phyloP scores from a whole-genome alignment of 495 filamentous ascomycete genomes.

The Hypoxylon crocopeplum region DNA sequence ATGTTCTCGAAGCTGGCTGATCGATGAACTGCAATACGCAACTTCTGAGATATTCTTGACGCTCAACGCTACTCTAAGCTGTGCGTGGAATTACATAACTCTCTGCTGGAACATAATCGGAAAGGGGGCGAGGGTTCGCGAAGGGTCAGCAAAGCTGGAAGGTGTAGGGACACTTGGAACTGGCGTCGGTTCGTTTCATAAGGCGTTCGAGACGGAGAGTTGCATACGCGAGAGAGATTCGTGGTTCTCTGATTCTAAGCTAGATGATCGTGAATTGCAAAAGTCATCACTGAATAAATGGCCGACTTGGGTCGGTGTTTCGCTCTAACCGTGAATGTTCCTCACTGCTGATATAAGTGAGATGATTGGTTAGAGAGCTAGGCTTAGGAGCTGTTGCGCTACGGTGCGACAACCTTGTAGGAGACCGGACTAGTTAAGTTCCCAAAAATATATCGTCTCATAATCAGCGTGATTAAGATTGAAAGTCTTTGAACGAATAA shows the following conservation, averaged over 20 bases:
- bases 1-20: constrained; percentile 1
- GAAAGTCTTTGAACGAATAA: too few relatives aligned
- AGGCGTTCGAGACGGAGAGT: constrained; percentile 31
- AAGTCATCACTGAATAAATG: constrained; percentile 9
- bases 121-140: constrained; percentile 22
- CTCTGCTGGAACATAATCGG: constrained; percentile 38
- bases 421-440: too few relatives aligned
- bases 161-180: constrained; percentile 20
- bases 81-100: constrained; percentile 27
- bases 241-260: constrained; percentile 1
- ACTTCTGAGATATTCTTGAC: too few relatives aligned
- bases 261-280: neutral
- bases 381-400: too few relatives aligned
- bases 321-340: neutral
- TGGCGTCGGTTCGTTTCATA: constrained; percentile 33
- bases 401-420: too few relatives aligned
- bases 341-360: neutral
- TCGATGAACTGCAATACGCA: neutral
- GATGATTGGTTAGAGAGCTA: too few relatives aligned
- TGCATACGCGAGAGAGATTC: too few relatives aligned
- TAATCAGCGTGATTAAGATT: too few relatives aligned
- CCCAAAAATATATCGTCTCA: too few relatives aligned
- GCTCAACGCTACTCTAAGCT: constrained; percentile 12
- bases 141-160: constrained; percentile 15
- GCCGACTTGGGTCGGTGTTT: constrained; percentile 21